Evolutionary conservation across 768 basidiomycete genomes (phyloP).

Genomic region (Udeniomyces megalosporus): DNA sequence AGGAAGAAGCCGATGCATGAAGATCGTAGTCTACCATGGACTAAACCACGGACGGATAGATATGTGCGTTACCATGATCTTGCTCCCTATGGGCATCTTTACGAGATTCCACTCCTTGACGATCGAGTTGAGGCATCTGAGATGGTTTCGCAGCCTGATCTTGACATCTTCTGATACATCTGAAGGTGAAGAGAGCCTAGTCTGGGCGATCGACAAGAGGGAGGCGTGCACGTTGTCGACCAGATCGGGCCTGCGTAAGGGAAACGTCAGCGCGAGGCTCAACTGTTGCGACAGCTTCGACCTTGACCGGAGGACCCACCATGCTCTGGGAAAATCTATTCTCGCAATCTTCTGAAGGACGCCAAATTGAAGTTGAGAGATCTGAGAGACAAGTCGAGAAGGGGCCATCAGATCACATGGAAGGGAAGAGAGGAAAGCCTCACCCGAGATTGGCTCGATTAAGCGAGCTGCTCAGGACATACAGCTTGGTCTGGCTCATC

Average conservation of each 20-base stretch:
- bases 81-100: conserved; percentile 7
- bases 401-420: background rate
- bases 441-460: background rate
- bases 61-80: background rate
- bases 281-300: background rate
- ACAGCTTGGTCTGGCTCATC: background rate
- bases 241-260: conserved; percentile 2
- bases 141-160: background rate
- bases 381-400: background rate
- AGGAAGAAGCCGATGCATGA: too few species aligned
- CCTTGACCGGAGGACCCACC: background rate
- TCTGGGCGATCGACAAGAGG: background rate
- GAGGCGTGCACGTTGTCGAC: background rate
- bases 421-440: background rate
- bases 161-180: background rate
- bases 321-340: background rate
- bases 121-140: background rate
- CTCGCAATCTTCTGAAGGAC: conserved; percentile 4
- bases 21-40: too few species aligned
- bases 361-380: conserved; percentile 9
- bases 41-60: background rate
- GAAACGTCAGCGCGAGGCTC: background rate
- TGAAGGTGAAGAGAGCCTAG: background rate
- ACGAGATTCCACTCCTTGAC: conserved; percentile 12
- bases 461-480: background rate